Percentiles rank a stretch among this genome's conserved stretches.
These are phyloP conservation scores for Fusarium virguliforme DNA, from an alignment of 2,329 filamentous ascomycete species.

Conservation along the genomic window DNA sequence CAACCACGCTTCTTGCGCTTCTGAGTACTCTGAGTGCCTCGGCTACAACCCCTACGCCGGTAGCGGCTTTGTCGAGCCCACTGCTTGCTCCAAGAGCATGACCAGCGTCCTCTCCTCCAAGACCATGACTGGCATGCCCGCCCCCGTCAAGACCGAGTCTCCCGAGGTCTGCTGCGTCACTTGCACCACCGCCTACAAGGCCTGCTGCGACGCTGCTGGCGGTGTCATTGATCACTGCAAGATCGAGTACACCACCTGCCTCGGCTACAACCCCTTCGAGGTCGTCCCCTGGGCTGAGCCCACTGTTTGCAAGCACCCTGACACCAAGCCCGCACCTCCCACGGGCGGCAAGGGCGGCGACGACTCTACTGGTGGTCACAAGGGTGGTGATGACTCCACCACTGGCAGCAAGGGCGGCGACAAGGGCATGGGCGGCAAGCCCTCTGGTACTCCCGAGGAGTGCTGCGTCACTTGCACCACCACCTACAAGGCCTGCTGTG, in stretches of 20 bases:
- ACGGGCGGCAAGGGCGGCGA: background rate
- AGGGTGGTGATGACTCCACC: background rate
- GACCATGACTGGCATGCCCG: conserved; percentile 8
- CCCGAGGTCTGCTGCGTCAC: conserved; percentile 35
- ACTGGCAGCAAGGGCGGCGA: background rate
- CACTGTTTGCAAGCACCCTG: conserved; percentile 34
- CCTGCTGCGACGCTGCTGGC: conserved; percentile 36
- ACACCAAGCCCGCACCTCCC: background rate
- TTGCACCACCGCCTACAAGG: conserved; percentile 34
- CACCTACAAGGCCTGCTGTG: conserved; percentile 37
- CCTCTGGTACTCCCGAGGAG: conserved; percentile 16
- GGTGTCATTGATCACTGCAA: conserved; percentile 35
- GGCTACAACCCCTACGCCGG: conserved; percentile 26
- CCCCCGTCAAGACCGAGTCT: conserved; percentile 18
- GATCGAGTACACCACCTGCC: conserved; percentile 34
- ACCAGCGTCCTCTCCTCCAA: conserved; percentile 22
- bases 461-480: conserved; percentile 31
- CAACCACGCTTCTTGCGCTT: conserved; percentile 17
- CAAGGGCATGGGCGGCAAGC: background rate
- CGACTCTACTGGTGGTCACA: background rate
- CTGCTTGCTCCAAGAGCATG: conserved; percentile 16
- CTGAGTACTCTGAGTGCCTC: conserved; percentile 13
- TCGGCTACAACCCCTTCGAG: conserved; percentile 40
- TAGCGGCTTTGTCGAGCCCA: conserved; percentile 4
- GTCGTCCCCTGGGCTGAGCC: conserved; percentile 33